phyloP scores from a whole-genome alignment of 805 yeast genomes.

The Priceomyces haplophilus region DNA sequence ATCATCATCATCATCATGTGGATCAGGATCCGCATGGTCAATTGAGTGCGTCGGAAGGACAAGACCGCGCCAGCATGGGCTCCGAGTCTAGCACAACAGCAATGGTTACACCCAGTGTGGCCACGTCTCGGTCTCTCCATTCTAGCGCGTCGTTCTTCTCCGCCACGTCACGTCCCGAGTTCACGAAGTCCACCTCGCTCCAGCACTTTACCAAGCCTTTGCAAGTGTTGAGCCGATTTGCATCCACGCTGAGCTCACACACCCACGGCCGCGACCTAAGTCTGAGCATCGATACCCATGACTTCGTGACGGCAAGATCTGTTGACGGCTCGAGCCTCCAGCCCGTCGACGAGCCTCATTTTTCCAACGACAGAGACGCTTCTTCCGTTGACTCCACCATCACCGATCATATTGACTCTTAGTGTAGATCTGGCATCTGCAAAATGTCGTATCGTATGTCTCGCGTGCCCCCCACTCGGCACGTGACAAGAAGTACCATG shows the following conservation, averaged over 20 bases:
- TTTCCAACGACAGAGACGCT: neutral
- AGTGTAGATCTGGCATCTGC: neutral
- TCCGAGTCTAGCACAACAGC: no score
- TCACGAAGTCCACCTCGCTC: neutral
- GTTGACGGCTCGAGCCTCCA: neutral
- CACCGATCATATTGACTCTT: neutral
- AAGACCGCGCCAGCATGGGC: no score
- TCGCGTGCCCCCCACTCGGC: neutral
- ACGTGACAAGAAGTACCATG: neutral
- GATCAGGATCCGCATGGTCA: neutral
- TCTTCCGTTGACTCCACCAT: neutral
- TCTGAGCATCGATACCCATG: slow-evolving; percentile 17
- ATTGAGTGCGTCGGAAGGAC: neutral
- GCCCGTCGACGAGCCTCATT: neutral
- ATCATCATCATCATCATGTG: neutral
- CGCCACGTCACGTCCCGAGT: slow-evolving; percentile 9
- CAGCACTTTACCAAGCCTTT: slow-evolving; percentile 18
- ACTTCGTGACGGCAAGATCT: slow-evolving; percentile 7
- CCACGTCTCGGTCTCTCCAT: neutral
- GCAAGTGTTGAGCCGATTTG: slow-evolving; percentile 22
- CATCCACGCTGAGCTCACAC: slow-evolving; percentile 4
- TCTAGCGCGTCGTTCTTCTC: slow-evolving; percentile 12
- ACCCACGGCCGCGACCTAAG: slow-evolving; percentile 12
- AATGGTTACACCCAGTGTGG: no score
- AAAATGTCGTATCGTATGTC: neutral